phyloP scores from a whole-genome alignment of 768 basidiomycete genomes.

The Coprinellus micaceus region DNA sequence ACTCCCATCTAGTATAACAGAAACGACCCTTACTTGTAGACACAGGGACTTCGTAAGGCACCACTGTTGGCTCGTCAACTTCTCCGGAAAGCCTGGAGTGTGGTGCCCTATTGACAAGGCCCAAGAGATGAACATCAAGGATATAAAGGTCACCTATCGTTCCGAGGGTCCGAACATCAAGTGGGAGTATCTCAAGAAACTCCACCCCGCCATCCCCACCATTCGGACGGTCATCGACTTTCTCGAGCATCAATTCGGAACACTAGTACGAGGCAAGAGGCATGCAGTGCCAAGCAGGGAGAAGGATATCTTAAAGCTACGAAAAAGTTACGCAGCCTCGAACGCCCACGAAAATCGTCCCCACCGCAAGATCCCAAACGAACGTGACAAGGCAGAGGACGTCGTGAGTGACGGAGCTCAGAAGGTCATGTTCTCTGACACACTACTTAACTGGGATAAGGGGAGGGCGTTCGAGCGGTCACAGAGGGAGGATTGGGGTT shows the following conservation, averaged over 20 bases:
- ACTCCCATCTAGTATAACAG: too few species aligned
- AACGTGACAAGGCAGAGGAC: not conserved
- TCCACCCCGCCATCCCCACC: constrained; percentile 30
- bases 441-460: not conserved
- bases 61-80: not conserved
- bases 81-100: not conserved
- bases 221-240: constrained; percentile 20
- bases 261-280: constrained; percentile 21
- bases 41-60: constrained; percentile 21
- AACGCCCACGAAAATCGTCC: not conserved
- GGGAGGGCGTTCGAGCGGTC: not conserved
- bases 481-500: not conserved
- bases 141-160: not conserved
- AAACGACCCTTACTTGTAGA: too few species aligned
- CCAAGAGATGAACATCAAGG: not conserved
- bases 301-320: not conserved
- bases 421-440: not conserved
- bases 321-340: not conserved
- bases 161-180: not conserved
- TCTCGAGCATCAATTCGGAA: constrained; percentile 26
- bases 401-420: not conserved
- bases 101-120: not conserved
- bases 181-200: not conserved
- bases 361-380: not conserved
- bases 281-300: constrained; percentile 23